Evolutionary conservation across 306 rosid genomes (phyloP).

Genomic region (Rosa chinensis): DNA sequence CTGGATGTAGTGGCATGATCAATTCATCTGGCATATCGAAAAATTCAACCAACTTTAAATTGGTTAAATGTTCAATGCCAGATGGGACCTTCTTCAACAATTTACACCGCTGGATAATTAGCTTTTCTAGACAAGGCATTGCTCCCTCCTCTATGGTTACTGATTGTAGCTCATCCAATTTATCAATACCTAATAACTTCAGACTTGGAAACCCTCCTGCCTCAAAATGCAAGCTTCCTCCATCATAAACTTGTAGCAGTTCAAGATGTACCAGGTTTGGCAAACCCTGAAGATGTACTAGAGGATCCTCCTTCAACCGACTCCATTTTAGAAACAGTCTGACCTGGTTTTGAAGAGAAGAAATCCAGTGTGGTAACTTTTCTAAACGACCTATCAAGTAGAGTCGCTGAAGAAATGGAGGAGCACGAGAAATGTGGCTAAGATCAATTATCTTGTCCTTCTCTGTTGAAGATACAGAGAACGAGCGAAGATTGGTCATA

Average conservation of each 20-base stretch:
- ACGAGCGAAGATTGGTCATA: constrained; percentile 23
- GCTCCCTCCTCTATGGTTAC: constrained; percentile 21
- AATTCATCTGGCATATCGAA: constrained; percentile 31
- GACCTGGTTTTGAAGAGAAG: constrained; percentile 25
- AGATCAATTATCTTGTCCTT: constrained; percentile 29
- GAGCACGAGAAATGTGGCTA: constrained; percentile 26
- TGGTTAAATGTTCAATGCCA: constrained; percentile 20
- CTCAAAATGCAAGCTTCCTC: constrained; percentile 24
- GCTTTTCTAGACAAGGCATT: constrained; percentile 31
- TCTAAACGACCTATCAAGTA: constrained; percentile 35
- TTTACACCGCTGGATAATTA: constrained; percentile 24
- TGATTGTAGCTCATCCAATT: constrained; percentile 15
- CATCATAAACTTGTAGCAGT: constrained; percentile 28
- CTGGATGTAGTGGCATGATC: constrained; percentile 19
- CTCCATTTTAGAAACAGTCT: constrained; percentile 31
- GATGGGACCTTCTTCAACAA: constrained; percentile 9
- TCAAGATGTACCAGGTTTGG: constrained; percentile 34
- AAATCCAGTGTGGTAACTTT: constrained; percentile 36
- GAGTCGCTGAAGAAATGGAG: constrained; percentile 32
- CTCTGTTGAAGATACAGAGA: constrained; percentile 21
- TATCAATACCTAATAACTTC: constrained; percentile 22
- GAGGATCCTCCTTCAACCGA: constrained; percentile 38
- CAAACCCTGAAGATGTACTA: constrained; percentile 28
- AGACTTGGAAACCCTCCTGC: constrained; percentile 30
- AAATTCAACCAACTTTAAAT: constrained; percentile 11